Conservation (phyloP, 192 early-diverging fungal species). For the Entomortierella parvispora region DNA sequence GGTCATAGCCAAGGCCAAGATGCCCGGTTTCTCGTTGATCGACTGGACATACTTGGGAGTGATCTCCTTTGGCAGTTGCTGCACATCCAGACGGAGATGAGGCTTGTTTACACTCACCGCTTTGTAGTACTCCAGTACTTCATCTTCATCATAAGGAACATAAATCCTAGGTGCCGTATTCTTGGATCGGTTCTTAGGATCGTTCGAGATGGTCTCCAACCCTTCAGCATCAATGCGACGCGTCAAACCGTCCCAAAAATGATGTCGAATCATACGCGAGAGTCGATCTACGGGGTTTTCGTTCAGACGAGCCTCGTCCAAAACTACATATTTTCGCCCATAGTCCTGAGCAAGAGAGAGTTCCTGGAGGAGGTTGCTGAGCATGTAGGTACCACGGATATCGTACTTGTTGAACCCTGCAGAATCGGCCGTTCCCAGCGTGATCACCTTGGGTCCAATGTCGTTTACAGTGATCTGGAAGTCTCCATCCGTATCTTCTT, state of each 20-base stretch:
- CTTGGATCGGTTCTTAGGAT: slow-evolving; percentile 87
- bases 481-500: slow-evolving; percentile 97
- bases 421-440: slow-evolving; percentile 85
- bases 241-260: slow-evolving; percentile 98
- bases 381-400: slow-evolving; percentile 93
- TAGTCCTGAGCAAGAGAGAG: slow-evolving; percentile 90
- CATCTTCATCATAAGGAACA: slow-evolving; percentile 84
- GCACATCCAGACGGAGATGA: slow-evolving; percentile 81
- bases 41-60: slow-evolving; percentile 91
- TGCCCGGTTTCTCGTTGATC: slow-evolving; percentile 90
- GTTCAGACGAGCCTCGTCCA: slow-evolving; percentile 89
- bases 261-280: slow-evolving; percentile 87
- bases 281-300: slow-evolving; percentile 96
- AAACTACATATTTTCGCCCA: slow-evolving; percentile 85
- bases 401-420: slow-evolving; percentile 90
- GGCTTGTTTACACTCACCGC: slow-evolving; percentile 69
- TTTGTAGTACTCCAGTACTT: slow-evolving; percentile 84
- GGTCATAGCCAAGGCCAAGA: slow-evolving; percentile 83
- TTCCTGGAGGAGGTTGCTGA: slow-evolving; percentile 96
- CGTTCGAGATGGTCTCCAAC: slow-evolving; percentile 89
- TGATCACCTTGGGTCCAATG: slow-evolving; percentile 88
- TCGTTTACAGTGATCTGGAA: slow-evolving; percentile 96
- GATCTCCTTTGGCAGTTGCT: slow-evolving; percentile 85
- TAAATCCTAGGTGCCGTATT: slow-evolving; percentile 91
- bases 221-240: slow-evolving; percentile 85